A percentile compares a stretch with the other conserved stretches of the same genome.
phyloP scores from a whole-genome alignment of 1,284 basidiomycete species.

The Flammula alnicola region DNA sequence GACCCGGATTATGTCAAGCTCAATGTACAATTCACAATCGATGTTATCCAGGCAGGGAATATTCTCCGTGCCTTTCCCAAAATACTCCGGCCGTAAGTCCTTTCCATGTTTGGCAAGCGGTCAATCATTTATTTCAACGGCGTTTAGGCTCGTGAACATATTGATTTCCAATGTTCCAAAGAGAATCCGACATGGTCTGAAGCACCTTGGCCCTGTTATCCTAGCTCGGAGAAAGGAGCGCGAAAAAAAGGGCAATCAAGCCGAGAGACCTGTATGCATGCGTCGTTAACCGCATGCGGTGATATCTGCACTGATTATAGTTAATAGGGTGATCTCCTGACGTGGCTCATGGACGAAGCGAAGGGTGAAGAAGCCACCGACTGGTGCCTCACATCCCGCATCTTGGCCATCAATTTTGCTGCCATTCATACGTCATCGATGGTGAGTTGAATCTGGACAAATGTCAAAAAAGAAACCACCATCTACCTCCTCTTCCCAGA shows the following conservation, averaged over 20 bases:
- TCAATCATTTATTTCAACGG: background rate
- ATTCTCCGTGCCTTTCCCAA: slow-evolving; percentile 13
- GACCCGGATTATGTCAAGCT: slow-evolving; percentile 19
- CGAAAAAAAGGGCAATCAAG: slow-evolving; percentile 1
- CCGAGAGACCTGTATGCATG: background rate
- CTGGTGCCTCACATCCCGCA: slow-evolving; percentile 18
- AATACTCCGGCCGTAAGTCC: slow-evolving; percentile 17
- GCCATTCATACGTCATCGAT: slow-evolving; percentile 31
- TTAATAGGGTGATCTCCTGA: slow-evolving; percentile 18
- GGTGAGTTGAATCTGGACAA: slow-evolving; percentile 13
- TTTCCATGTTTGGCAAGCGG: no score
- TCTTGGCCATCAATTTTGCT: slow-evolving; percentile 33
- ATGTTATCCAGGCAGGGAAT: slow-evolving; percentile 5
- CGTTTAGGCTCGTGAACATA: slow-evolving; percentile 5
- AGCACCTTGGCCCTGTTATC: slow-evolving; percentile 14
- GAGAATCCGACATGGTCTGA: slow-evolving; percentile 3
- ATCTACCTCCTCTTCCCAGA: background rate
- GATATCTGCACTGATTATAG: background rate
- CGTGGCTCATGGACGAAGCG: slow-evolving; percentile 23
- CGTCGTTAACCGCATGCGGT: background rate
- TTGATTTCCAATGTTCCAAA: slow-evolving; percentile 12
- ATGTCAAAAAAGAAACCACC: no score
- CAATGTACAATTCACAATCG: slow-evolving; percentile 13
- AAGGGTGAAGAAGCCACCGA: slow-evolving; percentile 11
- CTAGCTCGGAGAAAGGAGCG: slow-evolving; percentile 10